phyloP scores from a whole-genome alignment of 2,329 filamentous ascomycete genomes.

The Colletotrichum noveboracense region DNA sequence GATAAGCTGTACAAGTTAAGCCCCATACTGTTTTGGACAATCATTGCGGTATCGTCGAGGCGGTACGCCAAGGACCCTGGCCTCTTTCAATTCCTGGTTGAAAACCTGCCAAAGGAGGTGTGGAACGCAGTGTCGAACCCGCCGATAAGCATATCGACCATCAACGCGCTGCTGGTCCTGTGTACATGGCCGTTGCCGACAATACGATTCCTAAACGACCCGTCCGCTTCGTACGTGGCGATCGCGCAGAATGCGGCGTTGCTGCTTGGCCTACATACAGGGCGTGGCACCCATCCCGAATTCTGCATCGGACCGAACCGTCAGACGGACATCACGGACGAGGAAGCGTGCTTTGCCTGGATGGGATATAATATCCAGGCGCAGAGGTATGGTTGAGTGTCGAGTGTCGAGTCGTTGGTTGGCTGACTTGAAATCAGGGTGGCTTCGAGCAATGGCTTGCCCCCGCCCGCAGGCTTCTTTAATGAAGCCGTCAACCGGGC shows the following conservation, averaged over 20 bases:
- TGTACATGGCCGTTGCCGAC: constrained; percentile 58
- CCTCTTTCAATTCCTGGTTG: constrained; percentile 49
- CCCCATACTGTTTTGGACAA: constrained; percentile 59
- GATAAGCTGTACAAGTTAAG: constrained; percentile 54
- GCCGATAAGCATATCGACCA: constrained; percentile 49
- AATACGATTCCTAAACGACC: constrained; percentile 56
- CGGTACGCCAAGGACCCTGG: constrained; percentile 50
- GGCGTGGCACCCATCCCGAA: constrained; percentile 54
- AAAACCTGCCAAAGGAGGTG: constrained; percentile 51
- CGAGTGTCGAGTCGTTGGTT: neutral
- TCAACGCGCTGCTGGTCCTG: constrained; percentile 58
- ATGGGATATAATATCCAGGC: constrained; percentile 57
- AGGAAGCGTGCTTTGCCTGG: constrained; percentile 60
- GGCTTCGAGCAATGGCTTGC: constrained; percentile 49
- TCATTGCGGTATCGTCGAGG: constrained; percentile 55
- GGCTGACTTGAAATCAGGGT: constrained; percentile 31
- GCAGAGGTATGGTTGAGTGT: constrained; percentile 43
- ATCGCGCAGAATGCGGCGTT: constrained; percentile 53
- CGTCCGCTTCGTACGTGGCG: constrained; percentile 51
- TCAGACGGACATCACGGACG: constrained; percentile 49
- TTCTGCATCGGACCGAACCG: constrained; percentile 47
- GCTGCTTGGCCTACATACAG: constrained; percentile 57
- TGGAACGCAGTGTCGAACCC: constrained; percentile 47
- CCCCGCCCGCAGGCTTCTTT: constrained; percentile 49
- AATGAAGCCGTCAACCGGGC: constrained; percentile 54